These are phyloP conservation scores for Lepraria neglecta DNA, from an alignment of 495 filamentous ascomycete species.

Conservation along the genomic window DNA sequence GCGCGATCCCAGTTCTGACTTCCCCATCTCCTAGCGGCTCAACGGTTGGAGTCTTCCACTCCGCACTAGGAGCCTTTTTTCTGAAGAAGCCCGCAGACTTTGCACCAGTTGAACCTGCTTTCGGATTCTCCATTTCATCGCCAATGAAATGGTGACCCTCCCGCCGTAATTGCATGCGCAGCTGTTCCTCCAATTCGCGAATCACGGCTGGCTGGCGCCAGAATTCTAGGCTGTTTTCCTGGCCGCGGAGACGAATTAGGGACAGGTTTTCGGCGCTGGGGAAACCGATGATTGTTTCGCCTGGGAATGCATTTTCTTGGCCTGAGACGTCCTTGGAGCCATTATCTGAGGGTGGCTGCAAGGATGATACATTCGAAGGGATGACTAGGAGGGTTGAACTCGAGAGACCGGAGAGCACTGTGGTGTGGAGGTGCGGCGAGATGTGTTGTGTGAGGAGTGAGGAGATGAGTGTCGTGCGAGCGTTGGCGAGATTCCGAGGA, in stretches of 20 bases:
- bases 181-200: slow-evolving; percentile 20
- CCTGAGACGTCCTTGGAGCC: background rate
- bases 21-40: slow-evolving; percentile 1
- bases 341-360: slow-evolving; percentile 11
- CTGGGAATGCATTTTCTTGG: background rate
- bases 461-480: slow-evolving; percentile 25
- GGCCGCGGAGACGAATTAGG: slow-evolving; percentile 28
- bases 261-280: slow-evolving; percentile 23
- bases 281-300: slow-evolving; percentile 30
- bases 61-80: background rate
- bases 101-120: background rate
- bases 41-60: slow-evolving; percentile 4
- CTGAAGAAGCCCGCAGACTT: background rate
- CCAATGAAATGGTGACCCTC: slow-evolving; percentile 20
- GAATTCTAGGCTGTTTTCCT: slow-evolving; percentile 29
- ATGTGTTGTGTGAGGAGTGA: slow-evolving; percentile 27
- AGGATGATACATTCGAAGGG: slow-evolving; percentile 26
- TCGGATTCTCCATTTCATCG: background rate
- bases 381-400: slow-evolving; percentile 32
- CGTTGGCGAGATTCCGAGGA: slow-evolving; percentile 9
- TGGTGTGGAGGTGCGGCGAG: slow-evolving; percentile 26
- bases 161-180: slow-evolving; percentile 19
- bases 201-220: slow-evolving; percentile 29
- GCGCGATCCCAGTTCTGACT: slow-evolving; percentile 22
- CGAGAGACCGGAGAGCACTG: slow-evolving; percentile 24